phyloP scores from a whole-genome alignment of 768 basidiomycete species.

The Harrya chromipes region DNA sequence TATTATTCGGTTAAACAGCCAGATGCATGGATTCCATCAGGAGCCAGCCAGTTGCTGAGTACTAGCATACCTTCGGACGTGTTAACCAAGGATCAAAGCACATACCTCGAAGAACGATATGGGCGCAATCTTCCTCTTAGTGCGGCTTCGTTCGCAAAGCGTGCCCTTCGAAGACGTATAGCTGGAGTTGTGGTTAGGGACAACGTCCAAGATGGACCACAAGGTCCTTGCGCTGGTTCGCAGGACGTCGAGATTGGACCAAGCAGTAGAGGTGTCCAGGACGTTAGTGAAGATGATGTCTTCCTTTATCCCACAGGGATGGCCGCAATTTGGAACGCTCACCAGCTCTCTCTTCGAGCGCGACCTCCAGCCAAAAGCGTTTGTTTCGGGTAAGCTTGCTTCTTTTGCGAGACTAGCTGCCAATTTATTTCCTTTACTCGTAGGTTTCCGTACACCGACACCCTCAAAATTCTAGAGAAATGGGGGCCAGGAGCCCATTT shows the following conservation, averaged over 20 bases:
- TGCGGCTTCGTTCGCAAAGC: conserved; percentile 77
- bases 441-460: conserved; percentile 95
- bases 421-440: neutral
- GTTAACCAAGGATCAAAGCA: conserved; percentile 58
- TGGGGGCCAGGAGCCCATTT: conserved; percentile 96
- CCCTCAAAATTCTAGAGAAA: conserved; percentile 89
- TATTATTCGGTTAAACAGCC: conserved; percentile 47
- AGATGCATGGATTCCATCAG: conserved; percentile 7
- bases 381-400: conserved; percentile 78
- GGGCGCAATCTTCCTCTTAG: conserved; percentile 82
- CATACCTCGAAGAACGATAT: conserved; percentile 92
- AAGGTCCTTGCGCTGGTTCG: conserved; percentile 42
- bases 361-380: conserved; percentile 73
- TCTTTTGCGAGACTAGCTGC: neutral
- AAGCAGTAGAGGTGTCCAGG: conserved; percentile 63
- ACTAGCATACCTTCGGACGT: conserved; percentile 36
- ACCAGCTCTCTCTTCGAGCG: conserved; percentile 57
- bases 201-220: conserved; percentile 29
- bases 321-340: conserved; percentile 92
- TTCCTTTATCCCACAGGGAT: conserved; percentile 87
- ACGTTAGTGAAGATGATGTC: conserved; percentile 82
- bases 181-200: conserved; percentile 81
- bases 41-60: conserved; percentile 5
- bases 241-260: conserved; percentile 51
- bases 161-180: conserved; percentile 82